Percentiles rank a stretch among this genome's conserved stretches.
Evolutionary conservation across 2,329 filamentous ascomycete species (phyloP).

Genomic region (Penicillium sp.): DNA sequence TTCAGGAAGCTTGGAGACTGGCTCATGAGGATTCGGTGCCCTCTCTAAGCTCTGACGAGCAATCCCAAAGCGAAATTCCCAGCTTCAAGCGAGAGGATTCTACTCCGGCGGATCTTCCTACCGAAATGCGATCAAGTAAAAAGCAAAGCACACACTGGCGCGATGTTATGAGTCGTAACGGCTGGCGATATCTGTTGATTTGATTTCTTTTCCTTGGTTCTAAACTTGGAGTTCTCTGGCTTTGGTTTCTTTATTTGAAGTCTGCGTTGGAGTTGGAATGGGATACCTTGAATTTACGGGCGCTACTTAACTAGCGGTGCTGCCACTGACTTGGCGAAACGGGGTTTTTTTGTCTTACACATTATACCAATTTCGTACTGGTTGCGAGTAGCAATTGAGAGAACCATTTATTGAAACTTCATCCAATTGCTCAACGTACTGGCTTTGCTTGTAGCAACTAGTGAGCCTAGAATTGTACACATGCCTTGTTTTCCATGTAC

Average conservation of each 20-base stretch:
- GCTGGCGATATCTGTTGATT: slow-evolving; percentile 4
- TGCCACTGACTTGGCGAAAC: too few species aligned
- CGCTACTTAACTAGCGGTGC: not conserved
- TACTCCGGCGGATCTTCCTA: not conserved
- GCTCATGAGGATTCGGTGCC: slow-evolving; percentile 54
- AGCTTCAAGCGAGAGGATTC: not conserved
- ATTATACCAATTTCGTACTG: not conserved
- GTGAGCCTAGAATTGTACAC: too few species aligned
- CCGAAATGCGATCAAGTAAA: slow-evolving; percentile 2
- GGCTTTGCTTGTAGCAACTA: too few species aligned
- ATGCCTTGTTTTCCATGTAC: too few species aligned
- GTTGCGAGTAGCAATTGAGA: not conserved
- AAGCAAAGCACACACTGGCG: slow-evolving; percentile 5
- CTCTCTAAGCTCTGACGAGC: not conserved
- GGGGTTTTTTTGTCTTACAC: not conserved
- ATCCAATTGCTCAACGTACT: too few species aligned
- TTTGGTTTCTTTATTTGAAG: not conserved
- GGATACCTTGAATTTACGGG: not conserved
- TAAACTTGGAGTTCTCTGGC: not conserved
- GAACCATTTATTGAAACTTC: too few species aligned
- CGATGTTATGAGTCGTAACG: slow-evolving; percentile 4
- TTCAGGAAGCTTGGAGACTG: slow-evolving; percentile 75
- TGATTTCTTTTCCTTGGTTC: not conserved
- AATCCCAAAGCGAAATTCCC: not conserved
- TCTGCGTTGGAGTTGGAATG: not conserved